These are phyloP conservation scores for Phytopythium oedochilum DNA, from an alignment of 352 stramenopile genomes.

Conservation along the genomic window DNA sequence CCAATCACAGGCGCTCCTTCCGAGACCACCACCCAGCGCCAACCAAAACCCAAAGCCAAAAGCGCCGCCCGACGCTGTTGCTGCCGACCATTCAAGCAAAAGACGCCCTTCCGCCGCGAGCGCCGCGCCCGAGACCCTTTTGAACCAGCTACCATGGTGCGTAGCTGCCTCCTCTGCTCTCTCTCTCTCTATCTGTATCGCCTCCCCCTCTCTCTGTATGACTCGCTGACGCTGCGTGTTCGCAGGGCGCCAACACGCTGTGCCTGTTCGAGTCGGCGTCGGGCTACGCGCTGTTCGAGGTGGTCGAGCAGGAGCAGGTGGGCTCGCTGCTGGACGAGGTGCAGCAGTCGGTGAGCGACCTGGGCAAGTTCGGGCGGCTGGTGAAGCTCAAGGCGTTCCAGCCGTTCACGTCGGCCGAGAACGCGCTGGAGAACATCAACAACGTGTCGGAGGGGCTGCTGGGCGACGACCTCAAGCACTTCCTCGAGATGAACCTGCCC, in stretches of 20 bases:
- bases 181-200: not conserved
- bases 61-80: too few species aligned
- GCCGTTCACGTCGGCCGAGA: constrained; percentile 98
- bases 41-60: not conserved
- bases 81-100: constrained; percentile 6
- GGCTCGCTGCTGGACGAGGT: constrained; percentile 82
- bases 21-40: not conserved
- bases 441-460: constrained; percentile 95
- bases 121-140: too few species aligned
- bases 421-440: constrained; percentile 99
- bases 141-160: not conserved
- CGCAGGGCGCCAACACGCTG: constrained; percentile 55
- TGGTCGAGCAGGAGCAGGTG: constrained; percentile 98
- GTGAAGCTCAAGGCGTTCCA: constrained; percentile 99
- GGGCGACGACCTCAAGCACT: constrained; percentile 94
- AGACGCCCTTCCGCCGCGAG: not conserved
- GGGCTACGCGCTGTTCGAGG: constrained; percentile 98
- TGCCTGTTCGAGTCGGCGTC: constrained; percentile 98
- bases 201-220: not conserved
- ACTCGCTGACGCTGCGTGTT: not conserved
- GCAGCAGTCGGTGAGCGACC: constrained; percentile 91
- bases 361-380: constrained; percentile 94
- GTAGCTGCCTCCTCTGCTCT: not conserved
- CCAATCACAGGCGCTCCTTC: too few species aligned
- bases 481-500: constrained; percentile 99